Evolutionary conservation across 2,329 filamentous ascomycete genomes (phyloP), one percentile per base, ranked within the genome.

Genomic region (Phialophora expanda): DNA sequence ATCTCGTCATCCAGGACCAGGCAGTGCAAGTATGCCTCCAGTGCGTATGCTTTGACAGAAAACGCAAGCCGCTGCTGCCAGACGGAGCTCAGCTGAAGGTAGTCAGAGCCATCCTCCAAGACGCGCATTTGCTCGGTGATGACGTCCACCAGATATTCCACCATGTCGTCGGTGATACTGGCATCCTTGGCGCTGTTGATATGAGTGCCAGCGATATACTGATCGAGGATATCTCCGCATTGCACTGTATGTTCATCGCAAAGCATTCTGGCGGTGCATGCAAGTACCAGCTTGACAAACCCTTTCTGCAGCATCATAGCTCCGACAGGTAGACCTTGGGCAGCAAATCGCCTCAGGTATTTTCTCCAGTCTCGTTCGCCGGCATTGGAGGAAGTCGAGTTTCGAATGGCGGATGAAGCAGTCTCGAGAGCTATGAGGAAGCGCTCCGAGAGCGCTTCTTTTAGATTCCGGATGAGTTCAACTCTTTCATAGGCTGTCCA

Each of bases 291-390:
- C 77, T 88, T 89, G 84, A 96, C 92, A 75, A 96, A 96, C 69
- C 90, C 93, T 74, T 92, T 88, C 76, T 97, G 93, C 24, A 99
- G 79, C 5, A 98, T 84, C 89, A 97, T 95, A 12, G 93, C 92
- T 9, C 95, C 93, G 51, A 99, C 80, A 0, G 96, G 94, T 22
- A 92, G 87, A 9, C 91, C 91, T 65, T 87, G 85, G 17, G 88
- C 86, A 30, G 91, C 88, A 79, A 98, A 99, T 67, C 93, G 90
- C 53, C 90, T 90, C 64, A 92, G 81, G 77, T 92, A 92, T 69
- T 89, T 88, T 79, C 91, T 96, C 95, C 95, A 99, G 70, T 97
- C 91, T 73, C 88, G 90, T 22, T 91, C 82, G 30, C 85, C 80
- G 56, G 85, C 83, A 68, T 91, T 88, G 26, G 87, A 81, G 30